Evolutionary conservation across 192 early-diverging fungal species (phyloP).

Genomic region (Pilaira anomala): DNA sequence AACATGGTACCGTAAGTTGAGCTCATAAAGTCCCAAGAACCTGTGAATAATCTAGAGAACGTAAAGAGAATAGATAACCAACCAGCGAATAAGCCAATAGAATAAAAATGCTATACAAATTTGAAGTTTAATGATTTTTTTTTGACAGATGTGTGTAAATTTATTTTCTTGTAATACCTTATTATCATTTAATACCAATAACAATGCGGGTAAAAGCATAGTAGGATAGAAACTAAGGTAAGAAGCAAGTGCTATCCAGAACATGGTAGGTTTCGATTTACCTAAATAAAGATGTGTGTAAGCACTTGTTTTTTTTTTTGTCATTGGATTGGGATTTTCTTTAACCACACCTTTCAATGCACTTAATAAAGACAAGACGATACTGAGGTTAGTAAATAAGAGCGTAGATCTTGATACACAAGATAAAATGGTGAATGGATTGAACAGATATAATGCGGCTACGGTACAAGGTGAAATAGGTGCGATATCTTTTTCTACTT

Average conservation of each 20-base stretch:
- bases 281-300: background rate
- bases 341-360: conserved; percentile 34
- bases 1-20: conserved; percentile 75
- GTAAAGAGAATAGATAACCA: conserved; percentile 49
- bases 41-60: conserved; percentile 57
- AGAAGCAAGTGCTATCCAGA: conserved; percentile 73
- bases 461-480: conserved; percentile 24
- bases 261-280: conserved; percentile 50
- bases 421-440: conserved; percentile 77
- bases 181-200: conserved; percentile 21
- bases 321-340: too few species aligned
- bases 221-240: conserved; percentile 88
- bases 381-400: conserved; percentile 69
- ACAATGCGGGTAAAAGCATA: conserved; percentile 68
- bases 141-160: too few species aligned
- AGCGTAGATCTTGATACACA: conserved; percentile 74
- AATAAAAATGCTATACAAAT: background rate
- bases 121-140: too few species aligned
- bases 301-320: background rate
- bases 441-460: conserved; percentile 65
- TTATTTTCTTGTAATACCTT: too few species aligned
- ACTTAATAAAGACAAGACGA: conserved; percentile 59
- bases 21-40: conserved; percentile 67
- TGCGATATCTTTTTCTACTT: conserved; percentile 14
- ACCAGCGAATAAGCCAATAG: conserved; percentile 12